A percentile compares a stretch with the other conserved stretches of the same genome.
phyloP scores from a whole-genome alignment of 139 green algal genomes.

The Tetradesmus obliquus region DNA sequence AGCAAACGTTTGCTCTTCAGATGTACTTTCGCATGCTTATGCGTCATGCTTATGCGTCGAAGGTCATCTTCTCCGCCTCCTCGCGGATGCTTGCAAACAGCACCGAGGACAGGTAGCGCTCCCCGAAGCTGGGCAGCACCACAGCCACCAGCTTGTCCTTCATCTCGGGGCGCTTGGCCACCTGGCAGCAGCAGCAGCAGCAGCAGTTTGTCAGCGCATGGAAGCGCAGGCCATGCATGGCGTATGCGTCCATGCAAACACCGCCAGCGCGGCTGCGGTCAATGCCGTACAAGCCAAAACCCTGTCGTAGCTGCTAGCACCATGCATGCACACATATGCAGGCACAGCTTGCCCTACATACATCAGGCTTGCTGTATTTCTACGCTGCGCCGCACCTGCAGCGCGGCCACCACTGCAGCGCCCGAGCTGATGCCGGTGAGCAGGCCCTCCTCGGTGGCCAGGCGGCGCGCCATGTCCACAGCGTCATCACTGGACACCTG shows the following conservation, averaged over 20 bases:
- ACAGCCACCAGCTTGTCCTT: constrained; percentile 83
- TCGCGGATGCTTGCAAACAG: constrained; percentile 88
- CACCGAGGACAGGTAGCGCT: constrained; percentile 91
- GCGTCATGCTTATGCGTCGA: constrained; percentile 53
- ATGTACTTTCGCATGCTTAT: neutral
- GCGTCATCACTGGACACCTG: constrained; percentile 83
- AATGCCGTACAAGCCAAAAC: neutral
- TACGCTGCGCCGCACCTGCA: constrained; percentile 59
- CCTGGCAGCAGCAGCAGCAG: constrained; percentile 57
- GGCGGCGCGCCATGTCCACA: constrained; percentile 87
- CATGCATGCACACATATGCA: neutral
- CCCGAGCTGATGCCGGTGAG: constrained; percentile 93
- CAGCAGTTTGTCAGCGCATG: neutral
- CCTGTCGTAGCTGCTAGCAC: neutral
- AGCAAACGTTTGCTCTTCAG: no score
- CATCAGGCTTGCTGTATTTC: neutral
- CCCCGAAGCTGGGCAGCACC: constrained; percentile 94
- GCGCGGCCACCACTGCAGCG: constrained; percentile 69
- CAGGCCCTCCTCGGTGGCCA: constrained; percentile 93
- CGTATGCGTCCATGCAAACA: neutral
- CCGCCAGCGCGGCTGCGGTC: neutral
- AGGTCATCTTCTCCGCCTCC: constrained; percentile 91
- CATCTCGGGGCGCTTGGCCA: constrained; percentile 92
- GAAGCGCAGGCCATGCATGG: neutral
- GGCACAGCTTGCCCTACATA: no score